Conservation (phyloP, 1,284 basidiomycete species). For the Papiliotrema nemorosa region DNA sequence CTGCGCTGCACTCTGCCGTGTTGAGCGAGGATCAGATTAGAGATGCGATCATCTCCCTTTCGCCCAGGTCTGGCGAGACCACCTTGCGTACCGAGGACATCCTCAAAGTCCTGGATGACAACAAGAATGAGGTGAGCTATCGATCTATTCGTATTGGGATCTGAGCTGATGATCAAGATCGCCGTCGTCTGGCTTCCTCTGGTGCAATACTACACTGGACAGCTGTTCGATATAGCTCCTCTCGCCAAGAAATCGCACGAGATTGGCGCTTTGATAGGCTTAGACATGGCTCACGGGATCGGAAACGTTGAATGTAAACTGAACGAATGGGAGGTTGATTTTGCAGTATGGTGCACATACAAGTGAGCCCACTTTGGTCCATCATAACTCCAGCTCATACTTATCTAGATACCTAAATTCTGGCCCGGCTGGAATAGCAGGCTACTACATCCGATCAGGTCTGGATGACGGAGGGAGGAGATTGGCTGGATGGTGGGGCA, state of each 20-base stretch:
- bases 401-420: constrained; percentile 85
- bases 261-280: constrained; percentile 80
- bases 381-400: no score
- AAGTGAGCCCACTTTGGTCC: no score
- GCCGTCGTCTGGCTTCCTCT: constrained; percentile 86
- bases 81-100: constrained; percentile 90
- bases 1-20: constrained; percentile 62
- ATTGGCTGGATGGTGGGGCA: constrained; percentile 97
- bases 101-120: constrained; percentile 65
- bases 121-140: constrained; percentile 55
- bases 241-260: constrained; percentile 81
- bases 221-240: constrained; percentile 79
- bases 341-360: constrained; percentile 97
- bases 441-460: constrained; percentile 50
- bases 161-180: constrained; percentile 52
- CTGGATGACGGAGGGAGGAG: constrained; percentile 50
- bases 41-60: constrained; percentile 69
- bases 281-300: constrained; percentile 93
- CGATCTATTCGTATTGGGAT: neutral
- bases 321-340: constrained; percentile 93
- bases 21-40: constrained; percentile 61
- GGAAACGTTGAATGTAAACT: constrained; percentile 88
- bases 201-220: constrained; percentile 97
- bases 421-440: constrained; percentile 93
- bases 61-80: constrained; percentile 77